These are phyloP conservation scores for Gaultheria prostrata DNA, from an alignment of 148 eudicot species.

Conservation along the genomic window DNA sequence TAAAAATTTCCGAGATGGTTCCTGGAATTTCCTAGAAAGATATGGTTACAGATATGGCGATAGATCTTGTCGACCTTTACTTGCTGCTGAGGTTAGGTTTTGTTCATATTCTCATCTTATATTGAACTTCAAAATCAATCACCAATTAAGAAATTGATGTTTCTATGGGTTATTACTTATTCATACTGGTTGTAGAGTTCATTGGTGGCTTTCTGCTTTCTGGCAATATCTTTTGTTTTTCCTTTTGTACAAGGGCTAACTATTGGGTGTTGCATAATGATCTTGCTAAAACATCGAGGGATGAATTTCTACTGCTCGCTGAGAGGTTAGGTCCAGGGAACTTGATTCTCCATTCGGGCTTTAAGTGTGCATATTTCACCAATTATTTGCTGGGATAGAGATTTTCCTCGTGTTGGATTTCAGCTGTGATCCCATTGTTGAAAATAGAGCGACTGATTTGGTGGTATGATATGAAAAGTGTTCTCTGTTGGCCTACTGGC, in stretches of 20 bases:
- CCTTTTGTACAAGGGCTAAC: too few relatives aligned
- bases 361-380: background rate
- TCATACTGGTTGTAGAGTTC: background rate
- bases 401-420: background rate
- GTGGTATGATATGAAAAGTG: background rate
- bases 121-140: background rate
- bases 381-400: background rate
- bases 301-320: background rate
- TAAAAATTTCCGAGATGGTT: conserved; percentile 35
- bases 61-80: conserved; percentile 57
- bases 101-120: too few relatives aligned
- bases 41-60: conserved; percentile 81
- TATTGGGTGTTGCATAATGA: background rate
- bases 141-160: background rate
- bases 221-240: background rate
- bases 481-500: conserved; percentile 2
- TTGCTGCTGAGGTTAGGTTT: conserved; percentile 76
- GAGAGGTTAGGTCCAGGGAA: background rate
- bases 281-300: background rate
- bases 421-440: background rate
- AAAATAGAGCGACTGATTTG: background rate
- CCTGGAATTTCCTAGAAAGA: conserved; percentile 69
- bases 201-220: background rate
- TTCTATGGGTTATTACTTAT: background rate
- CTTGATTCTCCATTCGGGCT: background rate